Percentiles rank a stretch among this genome's conserved stretches.
Conservation (phyloP, 225 moss, liverwort and hornwort genomes). For the Polytrichum formosum region DNA sequence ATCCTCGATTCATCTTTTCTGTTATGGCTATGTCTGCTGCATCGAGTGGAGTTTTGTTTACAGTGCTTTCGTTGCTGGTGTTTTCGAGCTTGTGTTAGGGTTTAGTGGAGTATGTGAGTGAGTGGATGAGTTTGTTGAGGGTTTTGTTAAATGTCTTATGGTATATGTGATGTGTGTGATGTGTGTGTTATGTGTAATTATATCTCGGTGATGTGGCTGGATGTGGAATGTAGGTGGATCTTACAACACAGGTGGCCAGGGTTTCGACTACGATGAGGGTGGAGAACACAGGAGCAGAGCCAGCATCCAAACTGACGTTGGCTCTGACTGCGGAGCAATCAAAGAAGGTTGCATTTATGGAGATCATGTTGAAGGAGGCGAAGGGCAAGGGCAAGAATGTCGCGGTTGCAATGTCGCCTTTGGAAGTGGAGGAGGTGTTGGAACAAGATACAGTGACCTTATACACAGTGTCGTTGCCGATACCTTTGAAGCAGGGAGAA, state of each 20-base stretch:
- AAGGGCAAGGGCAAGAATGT: constrained; percentile 65
- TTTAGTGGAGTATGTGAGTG: constrained; percentile 3
- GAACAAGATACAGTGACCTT: constrained; percentile 36
- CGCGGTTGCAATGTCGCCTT: constrained; percentile 17
- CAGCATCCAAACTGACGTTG: constrained; percentile 53
- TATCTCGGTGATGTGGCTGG: neutral
- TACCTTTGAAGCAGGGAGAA: constrained; percentile 52
- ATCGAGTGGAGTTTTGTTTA: constrained; percentile 6
- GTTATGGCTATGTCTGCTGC: neutral
- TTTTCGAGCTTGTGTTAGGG: constrained; percentile 16
- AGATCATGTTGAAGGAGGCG: constrained; percentile 45
- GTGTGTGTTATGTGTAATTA: neutral
- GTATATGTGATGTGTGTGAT: neutral
- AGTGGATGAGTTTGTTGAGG: constrained; percentile 7
- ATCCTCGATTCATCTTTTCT: neutral
- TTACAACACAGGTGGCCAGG: constrained; percentile 71
- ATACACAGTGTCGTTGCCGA: constrained; percentile 61
- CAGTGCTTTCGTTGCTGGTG: constrained; percentile 11
- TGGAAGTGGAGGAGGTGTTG: constrained; percentile 34
- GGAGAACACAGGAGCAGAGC: constrained; percentile 63
- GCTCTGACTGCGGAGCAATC: constrained; percentile 51
- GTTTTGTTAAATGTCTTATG: neutral
- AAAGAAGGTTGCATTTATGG: constrained; percentile 66
- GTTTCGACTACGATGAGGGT: constrained; percentile 51
- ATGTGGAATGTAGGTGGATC: constrained; percentile 57